Percentiles rank a stretch among this genome's conserved stretches.
Conservation (phyloP, 129 eudicot species). For the Sambucus nigra region DNA sequence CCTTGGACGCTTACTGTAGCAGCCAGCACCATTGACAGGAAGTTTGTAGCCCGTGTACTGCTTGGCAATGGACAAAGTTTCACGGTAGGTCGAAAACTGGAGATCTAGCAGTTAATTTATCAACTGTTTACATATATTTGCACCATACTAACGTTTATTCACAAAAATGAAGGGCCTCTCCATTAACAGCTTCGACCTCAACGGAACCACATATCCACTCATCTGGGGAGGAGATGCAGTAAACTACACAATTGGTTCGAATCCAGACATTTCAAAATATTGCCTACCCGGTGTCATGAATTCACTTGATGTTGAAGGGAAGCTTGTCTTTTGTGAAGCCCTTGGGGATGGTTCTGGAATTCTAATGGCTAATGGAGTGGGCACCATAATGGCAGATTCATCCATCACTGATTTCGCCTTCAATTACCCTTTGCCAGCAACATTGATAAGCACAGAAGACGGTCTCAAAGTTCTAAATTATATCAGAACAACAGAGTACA, state of each 20-base stretch:
- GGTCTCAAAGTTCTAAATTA: constrained; percentile 16
- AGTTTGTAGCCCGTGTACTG: constrained; percentile 2
- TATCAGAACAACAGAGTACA: constrained; percentile 21
- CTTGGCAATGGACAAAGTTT: constrained; percentile 19
- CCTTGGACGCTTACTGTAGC: constrained; percentile 26
- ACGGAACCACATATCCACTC: constrained; percentile 17
- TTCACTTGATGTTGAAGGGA: constrained; percentile 15
- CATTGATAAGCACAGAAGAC: constrained; percentile 14
- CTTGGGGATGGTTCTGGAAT: constrained; percentile 11
- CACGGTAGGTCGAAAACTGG: constrained; percentile 2
- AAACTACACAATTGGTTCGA: constrained; percentile 15
- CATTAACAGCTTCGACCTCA: constrained; percentile 13
- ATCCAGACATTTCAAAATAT: constrained; percentile 7
- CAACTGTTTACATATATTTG: background rate
- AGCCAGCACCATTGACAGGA: constrained; percentile 25
- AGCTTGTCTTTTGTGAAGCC: constrained; percentile 21
- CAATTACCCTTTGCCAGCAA: constrained; percentile 23
- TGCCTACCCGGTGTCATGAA: constrained; percentile 6
- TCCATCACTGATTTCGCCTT: constrained; percentile 11
- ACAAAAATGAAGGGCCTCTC: constrained; percentile 7
- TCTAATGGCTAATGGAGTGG: constrained; percentile 20
- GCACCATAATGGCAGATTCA: constrained; percentile 15
- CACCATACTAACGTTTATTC: no score
- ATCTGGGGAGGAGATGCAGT: constrained; percentile 32
- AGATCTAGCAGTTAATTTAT: background rate